These are phyloP conservation scores for Leccinum variicolor DNA, from an alignment of 768 basidiomycete genomes.

Conservation along the genomic window DNA sequence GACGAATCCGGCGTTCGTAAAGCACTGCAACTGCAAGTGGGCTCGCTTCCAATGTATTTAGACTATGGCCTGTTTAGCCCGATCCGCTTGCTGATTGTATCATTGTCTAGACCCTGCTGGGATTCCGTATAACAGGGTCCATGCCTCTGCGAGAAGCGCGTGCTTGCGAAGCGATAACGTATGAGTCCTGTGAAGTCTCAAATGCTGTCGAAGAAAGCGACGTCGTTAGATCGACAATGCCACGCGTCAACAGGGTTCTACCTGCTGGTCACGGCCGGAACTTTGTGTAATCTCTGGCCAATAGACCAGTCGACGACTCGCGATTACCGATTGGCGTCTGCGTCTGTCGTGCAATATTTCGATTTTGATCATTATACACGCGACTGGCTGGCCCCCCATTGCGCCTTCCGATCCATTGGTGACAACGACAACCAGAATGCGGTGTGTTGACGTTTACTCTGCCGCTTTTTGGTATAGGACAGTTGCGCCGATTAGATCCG, in stretches of 20 bases:
- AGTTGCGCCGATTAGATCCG: conserved; percentile 21
- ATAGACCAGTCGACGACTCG: background rate
- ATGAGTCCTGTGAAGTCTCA: background rate
- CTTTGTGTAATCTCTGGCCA: conserved; percentile 6
- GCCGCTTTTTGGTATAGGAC: conserved; percentile 6
- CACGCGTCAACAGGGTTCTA: conserved; percentile 1
- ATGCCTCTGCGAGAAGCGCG: no score
- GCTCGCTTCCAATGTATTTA: background rate
- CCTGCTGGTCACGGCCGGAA: background rate
- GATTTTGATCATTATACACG: background rate
- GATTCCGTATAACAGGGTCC: background rate
- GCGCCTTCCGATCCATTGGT: background rate
- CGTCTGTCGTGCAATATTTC: background rate
- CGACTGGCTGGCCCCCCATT: conserved; percentile 1
- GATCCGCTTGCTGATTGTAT: background rate
- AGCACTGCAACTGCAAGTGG: background rate
- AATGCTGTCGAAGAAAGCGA: background rate
- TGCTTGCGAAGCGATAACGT: conserved; percentile 23
- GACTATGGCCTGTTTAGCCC: background rate
- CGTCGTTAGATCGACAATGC: conserved; percentile 14
- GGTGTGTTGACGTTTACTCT: conserved; percentile 8
- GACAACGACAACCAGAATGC: conserved; percentile 3
- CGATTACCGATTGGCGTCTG: background rate
- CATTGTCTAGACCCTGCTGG: background rate
- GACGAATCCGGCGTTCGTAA: background rate